phyloP scores from a whole-genome alignment of 2,329 filamentous ascomycete genomes.

The Fusarium chaquense region DNA sequence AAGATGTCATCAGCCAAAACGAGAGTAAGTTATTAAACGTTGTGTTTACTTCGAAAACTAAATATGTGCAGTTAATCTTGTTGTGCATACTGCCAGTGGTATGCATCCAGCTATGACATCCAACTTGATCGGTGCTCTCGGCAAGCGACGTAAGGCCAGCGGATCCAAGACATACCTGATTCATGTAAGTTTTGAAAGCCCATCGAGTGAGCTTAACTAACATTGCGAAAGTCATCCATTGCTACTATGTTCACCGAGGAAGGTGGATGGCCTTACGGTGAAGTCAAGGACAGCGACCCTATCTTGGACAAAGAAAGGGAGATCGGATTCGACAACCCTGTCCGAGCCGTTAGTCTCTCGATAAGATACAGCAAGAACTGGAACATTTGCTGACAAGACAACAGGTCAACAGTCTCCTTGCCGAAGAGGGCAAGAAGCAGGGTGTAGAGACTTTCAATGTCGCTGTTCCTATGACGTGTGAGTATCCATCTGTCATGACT shows the following conservation, averaged over 20 bases:
- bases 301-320: conserved; percentile 50
- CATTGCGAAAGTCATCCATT: conserved; percentile 45
- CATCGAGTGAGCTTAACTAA: neutral
- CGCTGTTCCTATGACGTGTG: conserved; percentile 48
- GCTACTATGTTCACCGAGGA: conserved; percentile 45
- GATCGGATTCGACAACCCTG: conserved; percentile 43
- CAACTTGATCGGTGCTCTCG: conserved; percentile 52
- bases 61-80: conserved; percentile 50
- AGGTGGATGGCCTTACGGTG: conserved; percentile 50
- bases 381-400: neutral
- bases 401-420: conserved; percentile 48
- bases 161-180: conserved; percentile 50
- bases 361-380: neutral
- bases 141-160: conserved; percentile 44
- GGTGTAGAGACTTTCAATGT: conserved; percentile 50
- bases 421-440: conserved; percentile 46
- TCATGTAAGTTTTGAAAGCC: conserved; percentile 45
- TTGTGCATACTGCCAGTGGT: conserved; percentile 53
- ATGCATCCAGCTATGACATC: conserved; percentile 43
- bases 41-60: neutral
- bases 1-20: conserved; percentile 39
- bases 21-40: conserved; percentile 39
- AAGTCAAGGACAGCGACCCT: conserved; percentile 49
- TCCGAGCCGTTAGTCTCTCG: conserved; percentile 48
- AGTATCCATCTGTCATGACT: conserved; percentile 2